A percentile compares a stretch with the other conserved stretches of the same genome.
Evolutionary conservation across 2,329 filamentous ascomycete species (phyloP).

Genomic region (Alternaria sp.): DNA sequence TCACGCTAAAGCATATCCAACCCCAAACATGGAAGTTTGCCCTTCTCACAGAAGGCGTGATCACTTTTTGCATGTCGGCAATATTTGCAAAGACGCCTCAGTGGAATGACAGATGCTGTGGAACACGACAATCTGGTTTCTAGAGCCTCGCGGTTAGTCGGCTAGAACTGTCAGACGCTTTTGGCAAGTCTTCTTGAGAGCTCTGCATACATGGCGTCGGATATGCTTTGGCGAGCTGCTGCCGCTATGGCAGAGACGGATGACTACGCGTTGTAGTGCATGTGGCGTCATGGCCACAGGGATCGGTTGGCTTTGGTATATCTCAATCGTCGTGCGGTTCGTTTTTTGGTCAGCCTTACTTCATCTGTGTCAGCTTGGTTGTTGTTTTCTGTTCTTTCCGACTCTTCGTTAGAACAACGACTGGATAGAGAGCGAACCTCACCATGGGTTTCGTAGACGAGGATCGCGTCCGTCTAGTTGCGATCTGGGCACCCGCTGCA

Average conservation of each 20-base stretch:
- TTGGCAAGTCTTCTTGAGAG: constrained; percentile 11
- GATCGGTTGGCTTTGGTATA: constrained; percentile 26
- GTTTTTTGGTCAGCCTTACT: not conserved
- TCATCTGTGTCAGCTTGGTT: not conserved
- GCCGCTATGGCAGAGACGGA: constrained; percentile 16
- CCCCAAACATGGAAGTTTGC: not conserved
- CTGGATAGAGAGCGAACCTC: not conserved
- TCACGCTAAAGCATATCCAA: constrained; percentile 24
- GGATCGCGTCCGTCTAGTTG: constrained; percentile 29
- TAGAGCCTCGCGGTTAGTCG: not conserved
- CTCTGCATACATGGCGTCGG: constrained; percentile 36
- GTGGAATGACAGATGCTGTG: not conserved
- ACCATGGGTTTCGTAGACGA: constrained; percentile 38
- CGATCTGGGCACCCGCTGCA: constrained; percentile 32
- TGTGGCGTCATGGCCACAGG: constrained; percentile 27
- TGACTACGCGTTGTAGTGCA: constrained; percentile 10
- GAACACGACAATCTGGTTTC: not conserved
- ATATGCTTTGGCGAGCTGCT: constrained; percentile 33
- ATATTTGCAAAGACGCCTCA: not conserved
- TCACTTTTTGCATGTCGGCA: not conserved
- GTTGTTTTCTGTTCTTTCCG: not conserved
- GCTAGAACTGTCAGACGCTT: not conserved
- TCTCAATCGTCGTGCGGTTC: constrained; percentile 10
- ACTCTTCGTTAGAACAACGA: not conserved
- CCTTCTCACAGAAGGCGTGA: not conserved